phyloP scores from a whole-genome alignment of 352 stramenopile genomes.

The Phytophthora sp. region DNA sequence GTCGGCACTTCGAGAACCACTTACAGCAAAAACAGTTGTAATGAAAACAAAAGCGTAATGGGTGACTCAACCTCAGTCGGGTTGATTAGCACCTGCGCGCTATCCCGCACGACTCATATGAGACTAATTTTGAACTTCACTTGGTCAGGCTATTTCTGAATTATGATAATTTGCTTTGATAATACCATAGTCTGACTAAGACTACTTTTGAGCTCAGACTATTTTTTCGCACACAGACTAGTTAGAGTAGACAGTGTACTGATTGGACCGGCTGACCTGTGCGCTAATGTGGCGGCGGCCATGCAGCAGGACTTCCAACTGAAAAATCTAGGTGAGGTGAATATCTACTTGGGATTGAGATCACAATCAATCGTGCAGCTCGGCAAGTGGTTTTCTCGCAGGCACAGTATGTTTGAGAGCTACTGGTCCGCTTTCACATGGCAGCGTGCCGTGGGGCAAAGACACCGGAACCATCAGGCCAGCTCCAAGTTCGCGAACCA shows the following conservation, averaged over 20 bases:
- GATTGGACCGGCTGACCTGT: slow-evolving; percentile 3
- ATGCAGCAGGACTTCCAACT: neutral
- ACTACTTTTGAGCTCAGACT: too few species aligned
- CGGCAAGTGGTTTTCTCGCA: neutral
- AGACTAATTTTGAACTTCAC: too few species aligned
- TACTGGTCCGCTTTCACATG: neutral
- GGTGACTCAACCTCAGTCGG: neutral
- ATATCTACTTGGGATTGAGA: slow-evolving; percentile 6
- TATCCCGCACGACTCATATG: neutral
- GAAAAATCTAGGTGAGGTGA: neutral
- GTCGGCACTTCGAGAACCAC: neutral
- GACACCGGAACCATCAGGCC: neutral
- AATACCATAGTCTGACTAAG: too few species aligned
- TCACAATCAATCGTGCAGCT: neutral
- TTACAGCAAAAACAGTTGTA: neutral
- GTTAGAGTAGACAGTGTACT: too few species aligned
- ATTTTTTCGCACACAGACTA: too few species aligned
- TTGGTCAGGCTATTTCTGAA: too few species aligned
- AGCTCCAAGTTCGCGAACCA: neutral
- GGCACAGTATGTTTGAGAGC: neutral
- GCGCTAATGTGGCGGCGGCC: neutral
- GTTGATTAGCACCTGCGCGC: neutral
- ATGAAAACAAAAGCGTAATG: neutral
- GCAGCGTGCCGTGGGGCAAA: neutral
- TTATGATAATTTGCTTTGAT: too few species aligned